A percentile compares a stretch with the other conserved stretches of the same genome.
phyloP scores from a whole-genome alignment of 176 grass and related monocot species.

The Bromus sterilis region DNA sequence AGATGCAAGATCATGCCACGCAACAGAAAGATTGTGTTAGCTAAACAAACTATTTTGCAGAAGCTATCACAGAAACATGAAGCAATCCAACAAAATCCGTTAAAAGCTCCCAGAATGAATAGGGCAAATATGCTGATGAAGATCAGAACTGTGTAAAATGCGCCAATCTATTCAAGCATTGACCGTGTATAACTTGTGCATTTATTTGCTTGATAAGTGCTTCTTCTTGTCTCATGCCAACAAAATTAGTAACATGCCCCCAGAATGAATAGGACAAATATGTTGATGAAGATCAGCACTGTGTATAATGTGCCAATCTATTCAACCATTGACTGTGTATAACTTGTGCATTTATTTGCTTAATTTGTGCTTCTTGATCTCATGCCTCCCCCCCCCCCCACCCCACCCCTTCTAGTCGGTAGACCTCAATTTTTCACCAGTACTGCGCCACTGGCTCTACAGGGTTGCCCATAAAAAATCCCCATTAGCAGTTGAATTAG shows the following conservation, averaged over 20 bases:
- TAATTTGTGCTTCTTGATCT: background rate
- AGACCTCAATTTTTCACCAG: no score
- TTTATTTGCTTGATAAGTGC: background rate
- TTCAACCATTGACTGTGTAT: background rate
- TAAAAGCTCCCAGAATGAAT: background rate
- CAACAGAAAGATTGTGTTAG: background rate
- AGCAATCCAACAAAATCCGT: background rate
- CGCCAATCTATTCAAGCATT: conserved; percentile 7
- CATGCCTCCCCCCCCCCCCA: no score
- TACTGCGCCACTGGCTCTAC: no score
- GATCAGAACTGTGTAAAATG: background rate
- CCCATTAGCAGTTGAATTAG: background rate
- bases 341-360: background rate
- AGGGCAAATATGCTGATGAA: background rate
- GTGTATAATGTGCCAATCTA: background rate
- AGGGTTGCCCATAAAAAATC: background rate
- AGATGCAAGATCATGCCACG: background rate
- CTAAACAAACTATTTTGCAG: background rate
- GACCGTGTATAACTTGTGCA: background rate
- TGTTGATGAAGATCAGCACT: background rate
- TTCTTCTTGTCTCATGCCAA: no score
- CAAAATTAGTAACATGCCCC: background rate
- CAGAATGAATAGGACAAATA: background rate
- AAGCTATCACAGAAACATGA: background rate
- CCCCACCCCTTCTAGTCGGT: no score